Conservation (phyloP, 768 basidiomycete genomes). For the Lactifluus volemus region DNA sequence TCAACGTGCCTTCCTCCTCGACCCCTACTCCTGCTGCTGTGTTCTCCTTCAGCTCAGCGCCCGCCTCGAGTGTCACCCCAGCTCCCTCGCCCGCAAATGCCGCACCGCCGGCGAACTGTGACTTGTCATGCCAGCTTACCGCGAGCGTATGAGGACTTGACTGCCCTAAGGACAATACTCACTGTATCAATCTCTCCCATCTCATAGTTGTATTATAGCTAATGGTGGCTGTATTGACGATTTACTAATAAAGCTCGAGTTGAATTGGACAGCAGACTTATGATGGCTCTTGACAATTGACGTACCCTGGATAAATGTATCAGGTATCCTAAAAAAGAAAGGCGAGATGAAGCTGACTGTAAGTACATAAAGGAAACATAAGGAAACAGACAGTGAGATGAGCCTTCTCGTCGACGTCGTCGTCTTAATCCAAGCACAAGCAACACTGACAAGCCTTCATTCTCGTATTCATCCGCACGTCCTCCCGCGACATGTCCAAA, state of each 20-base stretch:
- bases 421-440: too few species aligned
- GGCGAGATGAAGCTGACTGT: too few species aligned
- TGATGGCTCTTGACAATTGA: background rate
- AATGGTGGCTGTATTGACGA: background rate
- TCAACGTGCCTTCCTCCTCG: background rate
- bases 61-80: background rate
- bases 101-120: background rate
- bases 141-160: background rate
- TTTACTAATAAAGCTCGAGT: background rate
- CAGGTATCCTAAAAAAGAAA: too few species aligned
- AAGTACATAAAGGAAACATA: too few species aligned
- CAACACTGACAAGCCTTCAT: too few species aligned
- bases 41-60: background rate
- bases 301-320: too few species aligned
- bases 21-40: background rate
- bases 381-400: too few species aligned
- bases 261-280: background rate
- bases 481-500: too few species aligned
- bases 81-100: background rate
- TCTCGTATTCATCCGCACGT: too few species aligned
- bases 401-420: too few species aligned
- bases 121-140: background rate
- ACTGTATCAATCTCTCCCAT: background rate
- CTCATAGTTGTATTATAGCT: background rate
- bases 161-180: background rate